Evolutionary conservation across 345 rosid species (phyloP).

Genomic region (Cardamine occulta): DNA sequence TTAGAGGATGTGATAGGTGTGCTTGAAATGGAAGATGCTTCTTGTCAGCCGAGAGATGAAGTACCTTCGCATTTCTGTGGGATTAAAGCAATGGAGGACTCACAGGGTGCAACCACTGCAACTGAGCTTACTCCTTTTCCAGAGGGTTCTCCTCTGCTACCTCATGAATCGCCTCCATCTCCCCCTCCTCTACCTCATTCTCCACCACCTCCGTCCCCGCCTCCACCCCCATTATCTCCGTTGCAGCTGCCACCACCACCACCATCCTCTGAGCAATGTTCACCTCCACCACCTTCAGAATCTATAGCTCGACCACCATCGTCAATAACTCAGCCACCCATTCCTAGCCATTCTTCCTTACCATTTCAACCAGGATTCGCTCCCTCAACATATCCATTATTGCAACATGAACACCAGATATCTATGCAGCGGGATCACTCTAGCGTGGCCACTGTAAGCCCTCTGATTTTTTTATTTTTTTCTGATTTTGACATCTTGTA

Average conservation of each 20-base stretch:
- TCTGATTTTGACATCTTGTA: constrained; percentile 7
- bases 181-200: constrained; percentile 73
- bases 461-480: constrained; percentile 15
- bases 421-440: constrained; percentile 50
- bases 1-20: constrained; percentile 84
- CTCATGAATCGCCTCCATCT: constrained; percentile 64
- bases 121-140: constrained; percentile 48
- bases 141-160: constrained; percentile 65
- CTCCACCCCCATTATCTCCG: constrained; percentile 46
- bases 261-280: constrained; percentile 40
- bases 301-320: constrained; percentile 41
- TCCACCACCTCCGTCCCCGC: constrained; percentile 57
- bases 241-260: constrained; percentile 52
- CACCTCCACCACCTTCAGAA: constrained; percentile 48
- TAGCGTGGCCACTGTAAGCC: constrained; percentile 54
- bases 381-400: constrained; percentile 56
- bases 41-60: constrained; percentile 68
- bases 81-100: constrained; percentile 46
- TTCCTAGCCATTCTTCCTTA: constrained; percentile 54
- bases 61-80: constrained; percentile 43
- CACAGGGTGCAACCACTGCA: constrained; percentile 39
- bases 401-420: constrained; percentile 64
- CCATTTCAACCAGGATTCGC: constrained; percentile 52
- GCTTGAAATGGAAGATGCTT: constrained; percentile 89
- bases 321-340: constrained; percentile 46